Percentiles rank a stretch among this genome's conserved stretches.
These are phyloP conservation scores for Tricholomella constricta DNA, from an alignment of 768 basidiomycete genomes.

Conservation along the genomic window DNA sequence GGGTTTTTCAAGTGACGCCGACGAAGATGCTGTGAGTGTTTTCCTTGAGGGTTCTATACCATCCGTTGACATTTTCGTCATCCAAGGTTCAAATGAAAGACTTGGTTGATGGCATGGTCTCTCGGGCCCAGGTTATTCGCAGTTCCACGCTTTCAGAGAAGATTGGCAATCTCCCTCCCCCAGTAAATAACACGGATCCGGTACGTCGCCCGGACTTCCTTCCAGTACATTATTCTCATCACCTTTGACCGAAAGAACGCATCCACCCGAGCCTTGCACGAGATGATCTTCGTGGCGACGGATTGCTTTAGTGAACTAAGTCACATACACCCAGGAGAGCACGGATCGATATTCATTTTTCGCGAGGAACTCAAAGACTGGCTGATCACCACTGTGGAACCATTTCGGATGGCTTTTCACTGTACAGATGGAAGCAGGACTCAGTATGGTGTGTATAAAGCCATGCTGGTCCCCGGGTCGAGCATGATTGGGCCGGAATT, in stretches of 20 bases:
- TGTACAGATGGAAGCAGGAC: not conserved
- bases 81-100: not conserved
- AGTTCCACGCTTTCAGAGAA: slow-evolving; percentile 2
- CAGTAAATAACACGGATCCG: not conserved
- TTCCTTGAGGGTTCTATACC: not conserved
- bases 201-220: not conserved
- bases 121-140: not conserved
- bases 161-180: slow-evolving; percentile 6
- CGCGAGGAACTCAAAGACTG: slow-evolving; percentile 16
- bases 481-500: slow-evolving; percentile 18
- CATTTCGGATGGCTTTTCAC: slow-evolving; percentile 12
- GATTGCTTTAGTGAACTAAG: slow-evolving; percentile 15
- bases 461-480: slow-evolving; percentile 4
- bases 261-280: not conserved
- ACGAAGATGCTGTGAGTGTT: not conserved
- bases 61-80: not conserved
- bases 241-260: not conserved
- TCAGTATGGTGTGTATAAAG: slow-evolving; percentile 11
- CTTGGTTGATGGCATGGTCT: slow-evolving; percentile 6
- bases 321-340: slow-evolving; percentile 9
- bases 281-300: slow-evolving; percentile 12
- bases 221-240: not conserved
- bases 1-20: not conserved
- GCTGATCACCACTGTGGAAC: slow-evolving; percentile 8
- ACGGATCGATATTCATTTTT: slow-evolving; percentile 17